Percentiles rank a stretch among this genome's conserved stretches.
phyloP scores from a whole-genome alignment of 371 early-diverging fungal species.

The Mortierella sp. region DNA sequence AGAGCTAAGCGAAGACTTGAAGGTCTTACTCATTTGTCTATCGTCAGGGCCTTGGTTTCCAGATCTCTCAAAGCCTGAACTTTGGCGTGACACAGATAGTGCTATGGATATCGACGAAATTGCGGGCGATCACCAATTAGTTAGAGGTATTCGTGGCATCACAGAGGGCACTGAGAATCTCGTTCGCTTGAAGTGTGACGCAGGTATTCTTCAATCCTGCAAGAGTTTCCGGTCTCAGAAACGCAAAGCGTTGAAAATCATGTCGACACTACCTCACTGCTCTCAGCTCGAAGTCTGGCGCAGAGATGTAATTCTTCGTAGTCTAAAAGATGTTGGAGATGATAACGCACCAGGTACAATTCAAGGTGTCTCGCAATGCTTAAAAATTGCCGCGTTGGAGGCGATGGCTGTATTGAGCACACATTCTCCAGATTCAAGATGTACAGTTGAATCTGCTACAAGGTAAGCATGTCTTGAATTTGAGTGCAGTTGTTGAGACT shows the following conservation, averaged over 20 bases:
- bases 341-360: neutral
- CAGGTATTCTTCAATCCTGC: slow-evolving; percentile 30
- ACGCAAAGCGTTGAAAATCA: slow-evolving; percentile 29
- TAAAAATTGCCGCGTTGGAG: slow-evolving; percentile 21
- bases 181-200: slow-evolving; percentile 22
- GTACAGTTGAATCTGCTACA: slow-evolving; percentile 9
- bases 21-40: slow-evolving; percentile 27
- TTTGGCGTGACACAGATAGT: slow-evolving; percentile 20
- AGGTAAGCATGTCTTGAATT: slow-evolving; percentile 6
- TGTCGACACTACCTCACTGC: slow-evolving; percentile 29
- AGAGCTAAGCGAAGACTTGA: slow-evolving; percentile 18
- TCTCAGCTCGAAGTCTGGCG: slow-evolving; percentile 26
- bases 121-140: slow-evolving; percentile 25
- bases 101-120: slow-evolving; percentile 13
- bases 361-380: neutral
- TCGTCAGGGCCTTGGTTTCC: slow-evolving; percentile 53
- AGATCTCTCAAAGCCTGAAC: slow-evolving; percentile 18
- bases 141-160: slow-evolving; percentile 11
- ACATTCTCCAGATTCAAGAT: slow-evolving; percentile 12
- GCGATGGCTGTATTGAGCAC: slow-evolving; percentile 25
- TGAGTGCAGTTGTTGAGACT: neutral
- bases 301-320: slow-evolving; percentile 14
- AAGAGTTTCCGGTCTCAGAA: slow-evolving; percentile 23
- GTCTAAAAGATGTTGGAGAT: slow-evolving; percentile 6
- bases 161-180: slow-evolving; percentile 37